phyloP scores from a whole-genome alignment of 306 rosid species.

The Oemleria cerasiformis region DNA sequence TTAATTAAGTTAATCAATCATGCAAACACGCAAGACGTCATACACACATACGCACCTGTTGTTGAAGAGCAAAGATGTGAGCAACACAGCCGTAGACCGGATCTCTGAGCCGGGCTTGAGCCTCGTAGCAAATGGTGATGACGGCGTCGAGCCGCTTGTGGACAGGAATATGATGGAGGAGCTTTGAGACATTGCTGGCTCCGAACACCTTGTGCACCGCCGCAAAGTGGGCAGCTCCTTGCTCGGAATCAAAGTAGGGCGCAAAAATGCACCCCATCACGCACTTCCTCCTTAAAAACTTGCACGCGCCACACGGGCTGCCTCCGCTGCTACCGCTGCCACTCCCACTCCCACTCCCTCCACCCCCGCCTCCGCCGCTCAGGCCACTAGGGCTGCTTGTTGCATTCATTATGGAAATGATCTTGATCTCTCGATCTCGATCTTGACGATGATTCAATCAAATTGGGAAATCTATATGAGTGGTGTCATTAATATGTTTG shows the following conservation, averaged over 20 bases:
- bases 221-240: constrained; percentile 84
- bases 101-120: constrained; percentile 84
- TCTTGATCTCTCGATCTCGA: background rate
- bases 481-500: constrained; percentile 13
- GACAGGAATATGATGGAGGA: constrained; percentile 68
- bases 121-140: constrained; percentile 82
- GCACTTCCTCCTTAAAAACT: constrained; percentile 83
- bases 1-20: background rate
- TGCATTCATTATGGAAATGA: constrained; percentile 45
- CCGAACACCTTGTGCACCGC: constrained; percentile 96
- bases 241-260: constrained; percentile 90
- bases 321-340: constrained; percentile 23
- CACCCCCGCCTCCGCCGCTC: constrained; percentile 9
- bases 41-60: constrained; percentile 57
- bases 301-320: constrained; percentile 95
- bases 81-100: constrained; percentile 94
- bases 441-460: background rate
- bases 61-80: constrained; percentile 87
- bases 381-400: constrained; percentile 45
- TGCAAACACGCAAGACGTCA: background rate
- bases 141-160: constrained; percentile 83
- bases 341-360: constrained; percentile 8
- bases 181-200: constrained; percentile 90
- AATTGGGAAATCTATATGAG: background rate
- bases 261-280: constrained; percentile 79